Percentiles rank a stretch among this genome's conserved stretches.
These are phyloP conservation scores for Primulina eburnea DNA, from an alignment of 257 asterid species.

Conservation along the genomic window DNA sequence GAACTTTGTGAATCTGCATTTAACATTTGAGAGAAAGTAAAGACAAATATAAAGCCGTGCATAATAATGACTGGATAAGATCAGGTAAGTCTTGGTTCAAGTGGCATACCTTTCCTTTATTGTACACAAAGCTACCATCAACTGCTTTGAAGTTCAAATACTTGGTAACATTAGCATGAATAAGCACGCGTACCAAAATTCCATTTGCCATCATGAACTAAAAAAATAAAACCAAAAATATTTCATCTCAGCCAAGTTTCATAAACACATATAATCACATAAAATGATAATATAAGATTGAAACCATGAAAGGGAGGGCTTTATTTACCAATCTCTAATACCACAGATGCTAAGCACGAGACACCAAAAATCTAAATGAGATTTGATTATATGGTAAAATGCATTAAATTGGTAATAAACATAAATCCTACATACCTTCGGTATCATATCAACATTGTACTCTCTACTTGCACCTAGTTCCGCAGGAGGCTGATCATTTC, in stretches of 20 bases:
- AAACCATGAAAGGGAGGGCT: neutral
- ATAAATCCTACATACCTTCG: conserved; percentile 56
- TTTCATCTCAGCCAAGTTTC: neutral
- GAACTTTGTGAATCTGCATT: conserved; percentile 85
- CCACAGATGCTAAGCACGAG: neutral
- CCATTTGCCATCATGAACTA: conserved; percentile 99
- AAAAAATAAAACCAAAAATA: neutral
- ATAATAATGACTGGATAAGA: neutral
- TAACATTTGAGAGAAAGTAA: conserved; percentile 2
- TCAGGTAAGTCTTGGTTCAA: neutral
- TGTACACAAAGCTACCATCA: conserved; percentile 92
- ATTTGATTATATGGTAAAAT: too few relatives aligned
- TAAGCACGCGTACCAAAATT: conserved; percentile 84
- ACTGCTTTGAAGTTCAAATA: conserved; percentile 91
- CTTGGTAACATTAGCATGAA: conserved; percentile 91
- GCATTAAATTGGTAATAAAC: neutral
- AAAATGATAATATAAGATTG: neutral
- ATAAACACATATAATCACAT: neutral
- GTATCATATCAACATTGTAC: conserved; percentile 93
- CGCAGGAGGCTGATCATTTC: conserved; percentile 85
- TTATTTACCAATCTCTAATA: too few relatives aligned
- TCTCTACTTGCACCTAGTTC: conserved; percentile 89
- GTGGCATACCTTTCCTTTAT: conserved; percentile 70
- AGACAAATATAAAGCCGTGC: neutral
- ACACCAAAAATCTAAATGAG: neutral